Conservation (phyloP, 1,139 yeast species). For the Suhomyces chickasaworum region DNA sequence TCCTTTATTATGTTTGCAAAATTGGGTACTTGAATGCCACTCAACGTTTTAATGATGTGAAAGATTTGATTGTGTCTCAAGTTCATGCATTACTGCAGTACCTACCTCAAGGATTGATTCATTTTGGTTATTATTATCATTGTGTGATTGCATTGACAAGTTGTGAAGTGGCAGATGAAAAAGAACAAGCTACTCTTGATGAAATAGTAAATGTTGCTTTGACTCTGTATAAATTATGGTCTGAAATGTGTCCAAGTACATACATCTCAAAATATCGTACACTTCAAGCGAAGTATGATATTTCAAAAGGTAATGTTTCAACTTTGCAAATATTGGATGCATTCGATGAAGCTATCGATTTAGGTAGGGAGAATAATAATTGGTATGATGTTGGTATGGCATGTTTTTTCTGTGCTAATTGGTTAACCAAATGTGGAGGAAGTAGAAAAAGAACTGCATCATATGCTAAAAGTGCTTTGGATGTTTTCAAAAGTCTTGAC, state of each 20-base stretch:
- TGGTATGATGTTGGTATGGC: conserved; percentile 47
- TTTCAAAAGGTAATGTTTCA: conserved; percentile 20
- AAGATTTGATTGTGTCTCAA: conserved; percentile 21
- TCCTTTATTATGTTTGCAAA: conserved; percentile 11
- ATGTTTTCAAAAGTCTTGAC: conserved; percentile 24
- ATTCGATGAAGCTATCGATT: conserved; percentile 50
- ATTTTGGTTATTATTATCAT: conserved; percentile 26
- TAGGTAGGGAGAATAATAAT: conserved; percentile 32
- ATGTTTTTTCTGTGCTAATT: conserved; percentile 48
- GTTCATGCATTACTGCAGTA: conserved; percentile 20
- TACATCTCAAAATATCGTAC: conserved; percentile 39
- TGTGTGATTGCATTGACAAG: conserved; percentile 20
- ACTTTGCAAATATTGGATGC: conserved; percentile 44
- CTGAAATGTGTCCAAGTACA: conserved; percentile 36
- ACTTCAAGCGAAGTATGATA: conserved; percentile 34
- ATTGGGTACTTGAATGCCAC: conserved; percentile 14
- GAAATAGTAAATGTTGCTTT: conserved; percentile 18
- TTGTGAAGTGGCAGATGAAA: conserved; percentile 8
- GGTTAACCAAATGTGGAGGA: conserved; percentile 35
- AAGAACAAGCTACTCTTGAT: conserved; percentile 9
- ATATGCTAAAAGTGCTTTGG: conserved; percentile 26
- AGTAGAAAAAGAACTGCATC: conserved; percentile 18
- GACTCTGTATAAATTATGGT: conserved; percentile 35
- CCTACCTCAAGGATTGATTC: conserved; percentile 29
- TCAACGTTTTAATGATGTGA: conserved; percentile 27